Base-by-base conservation (phyloP, 2,329 filamentous ascomycete genomes). In the Hypoxylon sp. region DNA sequence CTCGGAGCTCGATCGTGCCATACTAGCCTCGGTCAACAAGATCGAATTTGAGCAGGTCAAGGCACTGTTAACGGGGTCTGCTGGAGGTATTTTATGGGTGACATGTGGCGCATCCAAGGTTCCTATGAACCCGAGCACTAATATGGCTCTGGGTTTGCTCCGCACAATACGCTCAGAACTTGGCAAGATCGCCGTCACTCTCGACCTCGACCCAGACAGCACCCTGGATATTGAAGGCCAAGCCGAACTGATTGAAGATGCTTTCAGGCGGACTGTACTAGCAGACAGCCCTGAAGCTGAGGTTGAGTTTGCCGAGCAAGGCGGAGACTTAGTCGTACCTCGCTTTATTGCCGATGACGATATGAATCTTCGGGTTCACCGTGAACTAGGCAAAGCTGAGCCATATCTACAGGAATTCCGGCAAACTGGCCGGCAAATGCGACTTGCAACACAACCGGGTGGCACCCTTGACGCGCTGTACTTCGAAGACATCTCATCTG, bases 151-250 rank as follows among this genome's bases (percentile, higher is more conserved):
- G 0, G 77, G 77, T n/a, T 57, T 78, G 7, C 62, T 75, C 20
- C 73, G 77, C 6, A 71, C 70, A 11, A 63, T 74, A 17, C 73
- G 76, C 8, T 75, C 71, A 6, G 76, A 79, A 56, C 73, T 69
- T n/a, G 72, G 35, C 37, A 70, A 59, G 44, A 64, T 25, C 63
- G 73, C 71, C 35, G 64, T 70, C 37, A 72, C 76, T 0, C 64
- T 79, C 8, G 77, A 79, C 40, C 62, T 78, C n/a, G 76, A 77
- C 48, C 73, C 75, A 6, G 68, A 71, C 27, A 73, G 69, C 44
- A 68, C 68, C 2, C 25, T 75, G 11, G 63, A 66, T 48, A 17
- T 63, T 10, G 61, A 63, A 5, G 72, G 68, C 17, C 58, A 69
- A 51, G 70, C 64, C 10, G 67, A 66, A 30, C 57, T 75, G 25